Conservation (phyloP, 2,329 filamentous ascomycete genomes). For the Sphaerulina musiva region DNA sequence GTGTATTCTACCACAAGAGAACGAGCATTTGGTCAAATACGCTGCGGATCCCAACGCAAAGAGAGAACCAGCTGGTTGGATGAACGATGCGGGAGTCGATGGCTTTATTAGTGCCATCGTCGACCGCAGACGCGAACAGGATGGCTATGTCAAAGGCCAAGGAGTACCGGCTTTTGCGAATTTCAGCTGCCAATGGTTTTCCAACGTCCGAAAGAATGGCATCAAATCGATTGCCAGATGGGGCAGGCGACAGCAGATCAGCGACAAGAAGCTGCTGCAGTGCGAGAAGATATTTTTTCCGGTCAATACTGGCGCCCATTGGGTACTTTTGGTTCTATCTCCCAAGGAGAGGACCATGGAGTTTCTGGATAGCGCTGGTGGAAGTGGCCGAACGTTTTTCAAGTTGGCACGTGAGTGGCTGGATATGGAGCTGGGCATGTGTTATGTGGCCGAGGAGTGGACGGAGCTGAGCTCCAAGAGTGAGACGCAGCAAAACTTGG, state of each 20-base stretch:
- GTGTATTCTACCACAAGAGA: slow-evolving; percentile 48
- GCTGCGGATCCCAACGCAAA: neutral
- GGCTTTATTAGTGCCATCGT: slow-evolving; percentile 57
- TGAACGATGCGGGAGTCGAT: slow-evolving; percentile 73
- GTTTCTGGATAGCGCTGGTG: slow-evolving; percentile 63
- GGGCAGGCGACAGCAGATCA: slow-evolving; percentile 52
- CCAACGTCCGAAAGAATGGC: slow-evolving; percentile 46
- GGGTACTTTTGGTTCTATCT: slow-evolving; percentile 64
- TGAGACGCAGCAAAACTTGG: slow-evolving; percentile 57
- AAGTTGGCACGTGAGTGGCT: slow-evolving; percentile 48
- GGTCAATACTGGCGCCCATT: slow-evolving; percentile 55
- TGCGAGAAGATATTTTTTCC: slow-evolving; percentile 64
- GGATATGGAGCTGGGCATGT: slow-evolving; percentile 49
- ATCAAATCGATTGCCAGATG: slow-evolving; percentile 48
- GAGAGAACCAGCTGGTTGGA: slow-evolving; percentile 49
- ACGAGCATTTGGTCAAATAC: slow-evolving; percentile 5
- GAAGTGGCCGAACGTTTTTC: slow-evolving; percentile 29
- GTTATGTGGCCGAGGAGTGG: slow-evolving; percentile 57
- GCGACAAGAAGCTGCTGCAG: slow-evolving; percentile 56
- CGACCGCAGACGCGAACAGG: slow-evolving; percentile 48
- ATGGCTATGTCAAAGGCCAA: slow-evolving; percentile 46
- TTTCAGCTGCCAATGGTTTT: slow-evolving; percentile 62
- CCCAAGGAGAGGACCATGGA: slow-evolving; percentile 56
- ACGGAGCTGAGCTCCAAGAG: slow-evolving; percentile 43
- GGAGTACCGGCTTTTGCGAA: slow-evolving; percentile 47